phyloP scores from a whole-genome alignment of 2,329 filamentous ascomycete species.

The Alternaria novae-zelandiae region DNA sequence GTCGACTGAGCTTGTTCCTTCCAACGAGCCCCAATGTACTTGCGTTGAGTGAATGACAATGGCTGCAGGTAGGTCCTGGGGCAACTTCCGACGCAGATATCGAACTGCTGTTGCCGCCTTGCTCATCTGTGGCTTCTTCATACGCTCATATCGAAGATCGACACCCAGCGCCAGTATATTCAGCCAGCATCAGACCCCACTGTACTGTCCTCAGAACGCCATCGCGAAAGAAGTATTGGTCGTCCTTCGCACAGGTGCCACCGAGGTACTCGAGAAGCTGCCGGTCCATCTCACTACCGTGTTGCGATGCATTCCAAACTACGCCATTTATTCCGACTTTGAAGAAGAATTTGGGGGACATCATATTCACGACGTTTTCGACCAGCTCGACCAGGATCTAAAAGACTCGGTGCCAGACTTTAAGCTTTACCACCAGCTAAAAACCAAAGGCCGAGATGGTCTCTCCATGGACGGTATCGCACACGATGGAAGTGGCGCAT shows the following conservation, averaged over 20 bases:
- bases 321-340: constrained; percentile 44
- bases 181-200: neutral
- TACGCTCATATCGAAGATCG: neutral
- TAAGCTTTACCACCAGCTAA: constrained; percentile 37
- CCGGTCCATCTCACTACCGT: constrained; percentile 50
- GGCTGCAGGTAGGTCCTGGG: neutral
- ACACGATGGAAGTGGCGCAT: constrained; percentile 20
- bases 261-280: constrained; percentile 60
- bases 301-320: constrained; percentile 40
- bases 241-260: constrained; percentile 62
- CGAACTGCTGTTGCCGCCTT: neutral
- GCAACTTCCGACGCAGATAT: constrained; percentile 1
- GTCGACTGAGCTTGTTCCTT: neutral
- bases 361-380: constrained; percentile 38
- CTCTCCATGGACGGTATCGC: constrained; percentile 12
- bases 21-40: neutral
- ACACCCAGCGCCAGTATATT: neutral
- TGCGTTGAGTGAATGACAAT: neutral
- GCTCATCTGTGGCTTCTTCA: constrained; percentile 3
- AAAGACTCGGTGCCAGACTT: constrained; percentile 36
- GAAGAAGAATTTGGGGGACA: constrained; percentile 34
- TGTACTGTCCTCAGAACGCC: neutral
- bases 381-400: constrained; percentile 27
- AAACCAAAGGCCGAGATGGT: constrained; percentile 28
- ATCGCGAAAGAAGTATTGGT: constrained; percentile 54